Conservation (phyloP, 129 eudicot species). For the Ambrosia trifida region DNA sequence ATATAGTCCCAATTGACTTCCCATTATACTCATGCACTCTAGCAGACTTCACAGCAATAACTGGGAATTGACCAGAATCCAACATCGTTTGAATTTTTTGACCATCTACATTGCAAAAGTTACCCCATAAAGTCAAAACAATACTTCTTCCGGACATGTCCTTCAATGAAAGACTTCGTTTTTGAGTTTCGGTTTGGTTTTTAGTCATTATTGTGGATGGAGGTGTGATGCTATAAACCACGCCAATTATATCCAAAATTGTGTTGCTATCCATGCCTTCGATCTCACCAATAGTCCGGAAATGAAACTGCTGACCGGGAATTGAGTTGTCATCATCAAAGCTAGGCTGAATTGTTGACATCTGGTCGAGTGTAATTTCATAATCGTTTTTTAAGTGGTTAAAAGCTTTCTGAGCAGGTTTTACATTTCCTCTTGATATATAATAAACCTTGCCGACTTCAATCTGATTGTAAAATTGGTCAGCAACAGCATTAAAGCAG, state of each 20-base stretch:
- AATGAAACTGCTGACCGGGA: slow-evolving; percentile 73
- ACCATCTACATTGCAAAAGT: slow-evolving; percentile 81
- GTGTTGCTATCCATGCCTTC: slow-evolving; percentile 65
- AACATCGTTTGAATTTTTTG: slow-evolving; percentile 57
- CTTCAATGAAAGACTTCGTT: slow-evolving; percentile 57
- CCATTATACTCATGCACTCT: slow-evolving; percentile 73
- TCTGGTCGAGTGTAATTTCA: slow-evolving; percentile 65
- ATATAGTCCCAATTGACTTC: slow-evolving; percentile 67
- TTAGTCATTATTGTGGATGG: slow-evolving; percentile 56
- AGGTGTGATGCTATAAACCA: slow-evolving; percentile 60
- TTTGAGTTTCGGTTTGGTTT: slow-evolving; percentile 63
- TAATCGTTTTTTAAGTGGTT: slow-evolving; percentile 79
- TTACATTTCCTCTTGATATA: slow-evolving; percentile 71
- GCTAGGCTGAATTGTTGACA: slow-evolving; percentile 74
- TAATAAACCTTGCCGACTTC: slow-evolving; percentile 76
- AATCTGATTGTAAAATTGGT: slow-evolving; percentile 68
- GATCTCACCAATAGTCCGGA: slow-evolving; percentile 59
- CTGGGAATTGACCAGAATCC: slow-evolving; percentile 70
- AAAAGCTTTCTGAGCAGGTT: slow-evolving; percentile 76
- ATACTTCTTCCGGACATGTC: slow-evolving; percentile 85
- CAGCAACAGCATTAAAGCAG: slow-evolving; percentile 89
- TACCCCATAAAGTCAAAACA: slow-evolving; percentile 87
- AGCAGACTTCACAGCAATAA: slow-evolving; percentile 78
- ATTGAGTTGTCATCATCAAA: slow-evolving; percentile 67
- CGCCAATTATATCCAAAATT: slow-evolving; percentile 73